Evolutionary conservation across 1,284 basidiomycete species (phyloP).

Genomic region (Clitocybe nebularis): DNA sequence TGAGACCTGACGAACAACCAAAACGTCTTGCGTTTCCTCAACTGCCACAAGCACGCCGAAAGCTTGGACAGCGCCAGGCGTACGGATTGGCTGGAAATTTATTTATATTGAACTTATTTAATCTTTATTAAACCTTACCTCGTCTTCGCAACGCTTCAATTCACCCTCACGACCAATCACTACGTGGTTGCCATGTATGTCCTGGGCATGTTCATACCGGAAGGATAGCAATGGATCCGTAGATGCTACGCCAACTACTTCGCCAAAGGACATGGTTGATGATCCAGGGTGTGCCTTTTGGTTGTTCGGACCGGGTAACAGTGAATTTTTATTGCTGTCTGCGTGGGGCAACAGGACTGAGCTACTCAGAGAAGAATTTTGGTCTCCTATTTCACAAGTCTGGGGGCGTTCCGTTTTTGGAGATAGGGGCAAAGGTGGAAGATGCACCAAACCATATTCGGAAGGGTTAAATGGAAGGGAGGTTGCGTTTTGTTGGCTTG

Average conservation of each 20-base stretch:
- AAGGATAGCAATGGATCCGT: constrained; percentile 44
- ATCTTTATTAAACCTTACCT: constrained; percentile 40
- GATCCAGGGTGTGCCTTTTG: too few species aligned
- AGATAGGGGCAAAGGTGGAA: constrained; percentile 34
- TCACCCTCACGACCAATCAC: constrained; percentile 72
- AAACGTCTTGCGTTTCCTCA: constrained; percentile 59
- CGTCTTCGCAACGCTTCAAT: constrained; percentile 75
- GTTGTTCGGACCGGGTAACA: too few species aligned
- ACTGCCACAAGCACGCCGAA: constrained; percentile 83
- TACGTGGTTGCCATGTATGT: constrained; percentile 72
- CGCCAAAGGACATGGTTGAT: too few species aligned
- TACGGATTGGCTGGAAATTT: constrained; percentile 65
- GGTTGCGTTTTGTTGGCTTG: constrained; percentile 6
- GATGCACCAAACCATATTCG: constrained; percentile 48
- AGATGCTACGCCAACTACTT: too few species aligned
- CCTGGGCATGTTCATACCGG: constrained; percentile 66
- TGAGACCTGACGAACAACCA: constrained; percentile 78
- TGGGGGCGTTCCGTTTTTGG: constrained; percentile 15
- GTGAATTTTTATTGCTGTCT: too few species aligned
- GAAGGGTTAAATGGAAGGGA: constrained; percentile 36
- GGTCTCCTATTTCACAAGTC: constrained; percentile 7
- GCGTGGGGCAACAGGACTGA: too few species aligned
- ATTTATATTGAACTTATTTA: constrained; percentile 4
- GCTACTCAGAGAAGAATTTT: not conserved
- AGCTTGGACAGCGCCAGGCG: constrained; percentile 82